Evolutionary conservation across 2,329 filamentous ascomycete species (phyloP).

Genomic region (Ilyonectria sp.): DNA sequence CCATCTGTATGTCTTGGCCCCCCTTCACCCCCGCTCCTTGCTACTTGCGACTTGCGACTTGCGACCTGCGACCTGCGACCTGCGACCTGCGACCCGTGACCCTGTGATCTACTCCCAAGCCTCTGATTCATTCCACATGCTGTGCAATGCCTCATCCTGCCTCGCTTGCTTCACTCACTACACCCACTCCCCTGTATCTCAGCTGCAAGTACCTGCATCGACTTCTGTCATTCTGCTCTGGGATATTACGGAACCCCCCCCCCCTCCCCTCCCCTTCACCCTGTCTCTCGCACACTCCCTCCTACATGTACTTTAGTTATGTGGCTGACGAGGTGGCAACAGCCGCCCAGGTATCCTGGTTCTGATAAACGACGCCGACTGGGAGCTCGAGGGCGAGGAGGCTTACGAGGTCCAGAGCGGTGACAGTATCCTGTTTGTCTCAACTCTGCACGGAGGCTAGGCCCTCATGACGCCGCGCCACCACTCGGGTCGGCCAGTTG

Average conservation of each 20-base stretch:
- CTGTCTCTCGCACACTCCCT: conserved; percentile 15
- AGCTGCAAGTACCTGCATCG: conserved; percentile 33
- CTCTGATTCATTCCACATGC: conserved; percentile 5
- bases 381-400: conserved; percentile 97
- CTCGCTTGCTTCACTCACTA: conserved; percentile 27
- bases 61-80: background rate
- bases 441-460: conserved; percentile 93
- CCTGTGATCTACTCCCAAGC: conserved; percentile 7
- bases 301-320: conserved; percentile 32
- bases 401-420: conserved; percentile 85
- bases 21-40: conserved; percentile 1
- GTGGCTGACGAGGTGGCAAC: conserved; percentile 48
- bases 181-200: conserved; percentile 39
- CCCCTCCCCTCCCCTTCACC: background rate
- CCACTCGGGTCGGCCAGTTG: conserved; percentile 29
- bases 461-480: conserved; percentile 10
- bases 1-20: conserved; percentile 79
- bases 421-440: conserved; percentile 96
- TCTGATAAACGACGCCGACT: conserved; percentile 97
- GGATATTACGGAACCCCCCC: conserved; percentile 14
- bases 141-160: conserved; percentile 14
- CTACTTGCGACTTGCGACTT: background rate
- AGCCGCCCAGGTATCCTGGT: conserved; percentile 97
- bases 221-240: conserved; percentile 16
- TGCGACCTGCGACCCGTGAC: background rate